Evolutionary conservation across 768 basidiomycete species (phyloP).

Genomic region (Hypholoma fasciculare): DNA sequence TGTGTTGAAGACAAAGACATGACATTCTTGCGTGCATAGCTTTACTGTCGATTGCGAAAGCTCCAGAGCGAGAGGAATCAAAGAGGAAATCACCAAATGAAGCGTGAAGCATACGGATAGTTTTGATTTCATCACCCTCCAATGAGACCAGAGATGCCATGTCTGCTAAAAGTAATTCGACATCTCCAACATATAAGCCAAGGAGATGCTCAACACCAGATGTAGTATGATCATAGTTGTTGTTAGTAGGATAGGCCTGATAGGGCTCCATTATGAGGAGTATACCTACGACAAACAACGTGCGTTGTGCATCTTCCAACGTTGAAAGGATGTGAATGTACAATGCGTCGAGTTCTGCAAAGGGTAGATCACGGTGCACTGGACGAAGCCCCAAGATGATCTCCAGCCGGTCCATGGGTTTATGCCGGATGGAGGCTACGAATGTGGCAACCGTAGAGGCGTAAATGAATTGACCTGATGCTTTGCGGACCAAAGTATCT

Average conservation of each 20-base stretch:
- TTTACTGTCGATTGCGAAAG: not conserved
- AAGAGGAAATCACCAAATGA: constrained; percentile 13
- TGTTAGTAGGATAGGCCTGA: not conserved
- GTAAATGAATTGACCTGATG: constrained; percentile 17
- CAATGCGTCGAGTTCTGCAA: constrained; percentile 10
- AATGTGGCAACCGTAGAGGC: constrained; percentile 11
- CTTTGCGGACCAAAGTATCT: constrained; percentile 1
- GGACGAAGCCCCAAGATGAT: not conserved
- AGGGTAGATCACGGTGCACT: not conserved
- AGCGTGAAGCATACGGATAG: not conserved
- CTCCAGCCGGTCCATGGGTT: constrained; percentile 3
- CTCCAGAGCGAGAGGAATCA: constrained; percentile 1
- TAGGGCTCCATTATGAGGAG: not conserved
- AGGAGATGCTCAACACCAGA: not conserved
- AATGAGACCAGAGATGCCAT: not conserved
- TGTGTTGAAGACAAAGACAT: too few relatives aligned
- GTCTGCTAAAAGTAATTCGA: not conserved
- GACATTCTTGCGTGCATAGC: too few relatives aligned
- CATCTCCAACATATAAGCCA: not conserved
- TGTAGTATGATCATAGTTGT: not conserved
- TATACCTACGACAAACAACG: not conserved
- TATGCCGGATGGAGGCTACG: constrained; percentile 1
- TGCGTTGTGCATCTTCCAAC: not conserved
- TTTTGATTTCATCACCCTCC: not conserved
- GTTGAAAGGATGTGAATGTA: constrained; percentile 2